Conservation (phyloP, 495 filamentous ascomycete species). For the Penicillium antarcticum region DNA sequence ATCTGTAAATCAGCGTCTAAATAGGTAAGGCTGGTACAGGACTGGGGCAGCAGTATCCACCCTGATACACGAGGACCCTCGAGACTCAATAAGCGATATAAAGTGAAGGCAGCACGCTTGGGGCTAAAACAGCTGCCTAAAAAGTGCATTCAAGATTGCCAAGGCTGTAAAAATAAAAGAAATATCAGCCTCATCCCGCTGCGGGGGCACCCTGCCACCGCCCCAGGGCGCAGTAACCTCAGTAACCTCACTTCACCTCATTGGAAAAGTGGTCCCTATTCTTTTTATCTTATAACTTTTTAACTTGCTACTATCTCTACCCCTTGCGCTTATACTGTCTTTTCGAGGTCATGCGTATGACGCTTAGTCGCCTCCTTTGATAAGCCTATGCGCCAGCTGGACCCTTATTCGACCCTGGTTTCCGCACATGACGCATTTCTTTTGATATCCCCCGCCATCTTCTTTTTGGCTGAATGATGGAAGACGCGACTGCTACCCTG, state of each 20-base stretch:
- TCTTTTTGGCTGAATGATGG: neutral
- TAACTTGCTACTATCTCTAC: no score
- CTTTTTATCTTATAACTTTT: neutral
- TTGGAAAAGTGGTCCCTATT: neutral
- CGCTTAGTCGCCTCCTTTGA: neutral
- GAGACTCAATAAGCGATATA: neutral
- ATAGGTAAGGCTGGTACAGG: conserved; percentile 1
- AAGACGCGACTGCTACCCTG: conserved; percentile 10
- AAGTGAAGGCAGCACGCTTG: no score
- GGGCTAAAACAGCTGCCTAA: neutral
- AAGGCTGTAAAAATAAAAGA: conserved; percentile 1
- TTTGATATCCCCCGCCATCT: neutral
- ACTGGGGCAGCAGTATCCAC: conserved; percentile 8
- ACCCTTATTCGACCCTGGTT: neutral
- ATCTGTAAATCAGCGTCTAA: neutral
- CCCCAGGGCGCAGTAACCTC: conserved; percentile 9
- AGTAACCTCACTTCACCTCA: conserved; percentile 2
- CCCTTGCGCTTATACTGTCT: neutral
- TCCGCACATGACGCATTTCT: neutral
- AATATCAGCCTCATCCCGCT: conserved; percentile 16
- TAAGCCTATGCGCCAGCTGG: neutral
- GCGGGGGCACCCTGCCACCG: conserved; percentile 24
- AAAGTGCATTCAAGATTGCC: neutral
- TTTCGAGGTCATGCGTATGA: conserved; percentile 7
- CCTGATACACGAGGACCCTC: conserved; percentile 3